Conservation (phyloP, 345 rosid genomes). For the Eucalyptus regnans region DNA sequence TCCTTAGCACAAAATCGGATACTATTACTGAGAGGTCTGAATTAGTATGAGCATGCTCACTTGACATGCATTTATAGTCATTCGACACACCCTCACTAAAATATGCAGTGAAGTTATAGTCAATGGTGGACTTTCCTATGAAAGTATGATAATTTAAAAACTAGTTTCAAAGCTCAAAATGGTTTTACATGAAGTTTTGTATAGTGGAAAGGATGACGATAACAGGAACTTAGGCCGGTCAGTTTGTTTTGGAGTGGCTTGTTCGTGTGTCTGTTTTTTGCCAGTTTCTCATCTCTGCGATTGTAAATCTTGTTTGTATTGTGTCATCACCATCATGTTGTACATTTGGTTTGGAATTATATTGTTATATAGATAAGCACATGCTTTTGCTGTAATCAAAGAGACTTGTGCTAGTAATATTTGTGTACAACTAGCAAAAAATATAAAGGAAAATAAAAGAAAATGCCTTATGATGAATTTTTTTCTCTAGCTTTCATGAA, state of each 20-base stretch:
- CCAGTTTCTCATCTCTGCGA: not conserved
- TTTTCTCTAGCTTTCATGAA: not conserved
- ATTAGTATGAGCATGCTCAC: not conserved
- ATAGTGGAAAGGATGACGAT: not conserved
- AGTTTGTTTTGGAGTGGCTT: not conserved
- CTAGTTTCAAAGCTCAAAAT: not conserved
- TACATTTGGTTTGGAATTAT: not conserved
- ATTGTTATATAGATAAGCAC: not conserved
- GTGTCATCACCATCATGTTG: not conserved
- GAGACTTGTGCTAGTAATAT: not conserved
- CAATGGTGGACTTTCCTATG: not conserved
- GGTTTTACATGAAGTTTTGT: not conserved
- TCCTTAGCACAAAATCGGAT: not conserved
- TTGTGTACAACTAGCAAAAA: not conserved
- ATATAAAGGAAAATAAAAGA: not conserved
- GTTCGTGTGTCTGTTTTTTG: not conserved
- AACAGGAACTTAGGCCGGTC: not conserved
- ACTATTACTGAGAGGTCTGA: not conserved
- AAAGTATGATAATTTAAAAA: not conserved
- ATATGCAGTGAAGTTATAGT: not conserved
- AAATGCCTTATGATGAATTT: not conserved
- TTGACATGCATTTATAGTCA: not conserved
- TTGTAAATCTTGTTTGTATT: not conserved
- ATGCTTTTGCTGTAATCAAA: not conserved
- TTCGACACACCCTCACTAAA: not conserved